phyloP scores from a whole-genome alignment of 345 rosid genomes.

The Erucastrum elatum region DNA sequence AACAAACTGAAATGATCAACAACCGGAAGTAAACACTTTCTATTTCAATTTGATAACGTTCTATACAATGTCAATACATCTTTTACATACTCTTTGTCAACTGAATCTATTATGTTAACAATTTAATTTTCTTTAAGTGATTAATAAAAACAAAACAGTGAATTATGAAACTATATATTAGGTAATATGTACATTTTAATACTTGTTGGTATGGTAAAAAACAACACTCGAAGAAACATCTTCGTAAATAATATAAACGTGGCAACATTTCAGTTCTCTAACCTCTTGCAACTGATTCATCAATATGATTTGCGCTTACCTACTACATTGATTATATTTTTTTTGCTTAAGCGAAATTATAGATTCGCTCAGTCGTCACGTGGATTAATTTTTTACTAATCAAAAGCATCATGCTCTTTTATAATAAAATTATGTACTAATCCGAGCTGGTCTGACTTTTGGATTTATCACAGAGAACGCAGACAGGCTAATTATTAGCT shows the following conservation, averaged over 20 bases:
- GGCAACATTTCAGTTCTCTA: neutral
- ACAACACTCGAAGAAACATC: neutral
- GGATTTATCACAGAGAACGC: neutral
- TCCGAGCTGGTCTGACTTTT: neutral
- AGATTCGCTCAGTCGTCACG: neutral
- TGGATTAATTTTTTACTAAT: neutral
- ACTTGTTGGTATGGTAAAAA: no score
- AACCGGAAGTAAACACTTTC: neutral
- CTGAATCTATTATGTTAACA: neutral
- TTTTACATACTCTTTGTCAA: neutral
- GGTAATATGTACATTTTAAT: no score
- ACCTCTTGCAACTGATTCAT: neutral
- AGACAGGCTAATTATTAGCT: neutral
- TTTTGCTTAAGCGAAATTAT: neutral
- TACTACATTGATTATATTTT: neutral
- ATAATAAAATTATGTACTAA: neutral
- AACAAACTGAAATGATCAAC: neutral
- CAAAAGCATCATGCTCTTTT: neutral
- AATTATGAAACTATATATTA: no score
- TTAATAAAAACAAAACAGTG: no score
- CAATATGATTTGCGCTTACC: neutral
- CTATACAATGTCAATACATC: neutral
- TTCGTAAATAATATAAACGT: neutral
- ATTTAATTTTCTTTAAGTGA: no score
- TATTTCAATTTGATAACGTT: neutral